phyloP scores from a whole-genome alignment of 768 basidiomycete genomes.

The Psilocybe tampanensis region DNA sequence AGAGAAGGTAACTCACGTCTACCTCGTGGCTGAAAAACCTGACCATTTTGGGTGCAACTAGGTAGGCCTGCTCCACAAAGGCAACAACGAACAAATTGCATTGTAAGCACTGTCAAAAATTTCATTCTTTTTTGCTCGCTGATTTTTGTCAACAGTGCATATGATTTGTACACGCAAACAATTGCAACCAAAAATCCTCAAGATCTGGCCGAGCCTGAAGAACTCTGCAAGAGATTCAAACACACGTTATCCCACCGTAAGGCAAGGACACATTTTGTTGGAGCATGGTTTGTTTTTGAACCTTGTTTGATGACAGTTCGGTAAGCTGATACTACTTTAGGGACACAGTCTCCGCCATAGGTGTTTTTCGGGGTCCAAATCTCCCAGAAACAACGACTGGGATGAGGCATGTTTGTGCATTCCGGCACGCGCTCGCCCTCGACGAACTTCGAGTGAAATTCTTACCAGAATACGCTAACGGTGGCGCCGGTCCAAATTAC shows the following conservation, averaged over 20 bases:
- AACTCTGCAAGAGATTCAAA: constrained; percentile 8
- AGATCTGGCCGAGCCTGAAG: constrained; percentile 1
- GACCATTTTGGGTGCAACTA: constrained; percentile 7
- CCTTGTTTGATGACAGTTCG: not conserved
- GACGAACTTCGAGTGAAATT: constrained; percentile 52
- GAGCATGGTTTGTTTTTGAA: constrained; percentile 39
- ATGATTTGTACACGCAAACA: constrained; percentile 9
- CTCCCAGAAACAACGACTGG: constrained; percentile 30
- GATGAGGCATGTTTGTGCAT: constrained; percentile 37
- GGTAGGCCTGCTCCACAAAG: constrained; percentile 45
- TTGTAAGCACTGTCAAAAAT: constrained; percentile 4
- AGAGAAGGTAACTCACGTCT: constrained; percentile 27
- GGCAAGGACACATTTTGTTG: constrained; percentile 45
- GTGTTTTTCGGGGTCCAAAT: constrained; percentile 29
- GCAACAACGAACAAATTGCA: constrained; percentile 37
- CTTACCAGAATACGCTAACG: constrained; percentile 42
- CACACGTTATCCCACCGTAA: constrained; percentile 20
- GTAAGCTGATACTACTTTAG: constrained; percentile 18
- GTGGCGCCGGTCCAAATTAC: constrained; percentile 2
- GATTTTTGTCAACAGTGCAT: not conserved
- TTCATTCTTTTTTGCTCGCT: not conserved
- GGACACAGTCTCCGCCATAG: constrained; percentile 52
- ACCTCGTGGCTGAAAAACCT: not conserved
- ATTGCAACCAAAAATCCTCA: not conserved
- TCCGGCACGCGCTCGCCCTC: constrained; percentile 49